phyloP scores from a whole-genome alignment of 140 eudicot species.

The Flaveria floridana region DNA sequence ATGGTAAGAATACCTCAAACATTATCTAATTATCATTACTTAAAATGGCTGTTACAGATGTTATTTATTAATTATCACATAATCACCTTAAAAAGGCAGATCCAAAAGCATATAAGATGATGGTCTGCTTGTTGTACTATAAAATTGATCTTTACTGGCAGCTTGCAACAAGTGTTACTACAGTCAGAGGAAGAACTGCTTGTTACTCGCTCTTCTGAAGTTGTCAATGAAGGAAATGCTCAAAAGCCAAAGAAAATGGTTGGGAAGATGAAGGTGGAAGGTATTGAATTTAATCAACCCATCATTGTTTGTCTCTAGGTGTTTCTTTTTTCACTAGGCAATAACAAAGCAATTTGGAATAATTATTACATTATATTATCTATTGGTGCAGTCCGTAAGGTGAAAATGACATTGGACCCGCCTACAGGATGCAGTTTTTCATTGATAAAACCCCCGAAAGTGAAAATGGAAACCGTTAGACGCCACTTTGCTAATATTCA shows the following conservation, averaged over 20 bases:
- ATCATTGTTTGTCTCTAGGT: not conserved
- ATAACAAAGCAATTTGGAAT: not conserved
- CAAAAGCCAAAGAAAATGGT: slow-evolving; percentile 77
- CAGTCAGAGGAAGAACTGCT: slow-evolving; percentile 75
- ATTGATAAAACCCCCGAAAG: slow-evolving; percentile 51
- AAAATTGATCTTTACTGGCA: slow-evolving; percentile 32
- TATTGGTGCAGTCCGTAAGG: slow-evolving; percentile 65
- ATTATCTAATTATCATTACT: not conserved
- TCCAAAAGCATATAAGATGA: not conserved
- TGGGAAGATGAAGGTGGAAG: slow-evolving; percentile 92
- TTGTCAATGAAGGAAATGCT: slow-evolving; percentile 45
- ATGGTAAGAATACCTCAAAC: not conserved
- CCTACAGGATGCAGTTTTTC: slow-evolving; percentile 70
- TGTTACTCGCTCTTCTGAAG: slow-evolving; percentile 57
- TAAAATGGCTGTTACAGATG: no score
- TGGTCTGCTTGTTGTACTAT: not conserved
- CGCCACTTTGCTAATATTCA: slow-evolving; percentile 45
- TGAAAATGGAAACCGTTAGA: slow-evolving; percentile 46
- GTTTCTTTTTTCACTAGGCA: slow-evolving; percentile 17
- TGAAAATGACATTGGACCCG: slow-evolving; percentile 66
- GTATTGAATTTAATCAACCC: slow-evolving; percentile 29
- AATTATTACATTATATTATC: not conserved
- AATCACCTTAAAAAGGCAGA: not conserved
- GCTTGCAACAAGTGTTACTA: slow-evolving; percentile 75
- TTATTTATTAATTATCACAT: not conserved